These are phyloP conservation scores for Aureobasidium sp. DNA, from an alignment of 2,329 filamentous ascomycete genomes.

Conservation along the genomic window DNA sequence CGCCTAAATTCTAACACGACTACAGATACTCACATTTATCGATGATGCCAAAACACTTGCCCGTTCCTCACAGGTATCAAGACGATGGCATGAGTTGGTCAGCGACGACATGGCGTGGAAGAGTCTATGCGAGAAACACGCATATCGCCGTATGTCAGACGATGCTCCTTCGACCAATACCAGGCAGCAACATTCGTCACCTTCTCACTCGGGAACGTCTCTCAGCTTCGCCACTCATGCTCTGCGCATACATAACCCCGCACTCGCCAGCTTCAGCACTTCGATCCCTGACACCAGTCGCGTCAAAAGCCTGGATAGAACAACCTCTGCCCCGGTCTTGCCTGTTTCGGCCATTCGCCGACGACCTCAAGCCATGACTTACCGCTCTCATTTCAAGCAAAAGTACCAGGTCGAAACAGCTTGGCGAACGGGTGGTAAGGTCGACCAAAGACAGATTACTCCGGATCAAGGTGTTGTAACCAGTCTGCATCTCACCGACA, in stretches of 20 bases:
- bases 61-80: constrained; percentile 87
- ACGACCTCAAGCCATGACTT: constrained; percentile 64
- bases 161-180: constrained; percentile 14
- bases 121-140: constrained; percentile 90
- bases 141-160: constrained; percentile 57
- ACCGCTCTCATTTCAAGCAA: constrained; percentile 97
- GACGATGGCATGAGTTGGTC: constrained; percentile 83
- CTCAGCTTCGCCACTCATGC: constrained; percentile 4
- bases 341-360: constrained; percentile 27
- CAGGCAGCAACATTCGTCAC: constrained; percentile 16
- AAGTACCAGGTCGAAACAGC: constrained; percentile 97
- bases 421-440: constrained; percentile 82
- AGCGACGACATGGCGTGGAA: constrained; percentile 99
- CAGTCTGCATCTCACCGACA: constrained; percentile 83
- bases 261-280: constrained; percentile 25
- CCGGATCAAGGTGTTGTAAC: constrained; percentile 97
- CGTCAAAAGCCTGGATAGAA: constrained; percentile 50
- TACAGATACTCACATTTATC: constrained; percentile 85
- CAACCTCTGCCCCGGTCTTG: constrained; percentile 18
- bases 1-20: constrained; percentile 5
- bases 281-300: constrained; percentile 39
- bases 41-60: constrained; percentile 93
- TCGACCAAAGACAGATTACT: constrained; percentile 78
- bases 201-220: constrained; percentile 14
- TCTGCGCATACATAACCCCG: constrained; percentile 12